phyloP scores from a whole-genome alignment of 1,139 yeast genomes.

The Magnusiomyces clavatus region DNA sequence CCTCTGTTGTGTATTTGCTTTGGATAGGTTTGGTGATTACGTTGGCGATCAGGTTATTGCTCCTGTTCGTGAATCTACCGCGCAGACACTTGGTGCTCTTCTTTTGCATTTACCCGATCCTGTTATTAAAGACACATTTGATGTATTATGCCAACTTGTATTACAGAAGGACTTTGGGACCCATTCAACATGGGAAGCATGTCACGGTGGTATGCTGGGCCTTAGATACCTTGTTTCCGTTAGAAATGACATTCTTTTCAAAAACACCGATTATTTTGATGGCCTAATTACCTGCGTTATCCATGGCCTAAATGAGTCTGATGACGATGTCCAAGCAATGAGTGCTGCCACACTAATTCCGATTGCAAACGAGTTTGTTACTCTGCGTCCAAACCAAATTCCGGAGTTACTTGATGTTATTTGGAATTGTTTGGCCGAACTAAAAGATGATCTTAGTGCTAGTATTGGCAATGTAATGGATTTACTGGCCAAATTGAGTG shows the following conservation, averaged over 20 bases:
- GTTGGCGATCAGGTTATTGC: constrained; percentile 98
- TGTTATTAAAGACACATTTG: constrained; percentile 51
- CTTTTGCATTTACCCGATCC: constrained; percentile 59
- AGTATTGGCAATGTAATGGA: constrained; percentile 97
- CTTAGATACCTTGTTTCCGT: constrained; percentile 87
- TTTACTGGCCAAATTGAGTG: constrained; percentile 76
- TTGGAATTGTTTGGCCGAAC: constrained; percentile 80
- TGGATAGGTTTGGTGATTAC: constrained; percentile 95
- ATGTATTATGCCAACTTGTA: constrained; percentile 59
- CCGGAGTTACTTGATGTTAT: constrained; percentile 64
- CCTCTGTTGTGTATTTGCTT: constrained; percentile 75
- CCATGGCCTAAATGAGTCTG: constrained; percentile 74
- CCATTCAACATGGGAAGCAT: constrained; percentile 81
- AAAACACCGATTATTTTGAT: constrained; percentile 46
- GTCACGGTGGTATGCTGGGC: constrained; percentile 97
- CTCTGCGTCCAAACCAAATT: constrained; percentile 51
- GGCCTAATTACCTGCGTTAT: constrained; percentile 77
- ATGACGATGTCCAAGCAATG: constrained; percentile 96
- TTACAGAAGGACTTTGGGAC: constrained; percentile 50
- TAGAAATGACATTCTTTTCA: constrained; percentile 65
- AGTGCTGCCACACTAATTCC: constrained; percentile 93
- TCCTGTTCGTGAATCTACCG: constrained; percentile 94
- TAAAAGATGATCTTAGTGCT: constrained; percentile 87
- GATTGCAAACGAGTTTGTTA: constrained; percentile 76
- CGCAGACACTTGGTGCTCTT: constrained; percentile 88